Base-by-base conservation (phyloP, 305 asterid species). In the Rubia balearica region DNA sequence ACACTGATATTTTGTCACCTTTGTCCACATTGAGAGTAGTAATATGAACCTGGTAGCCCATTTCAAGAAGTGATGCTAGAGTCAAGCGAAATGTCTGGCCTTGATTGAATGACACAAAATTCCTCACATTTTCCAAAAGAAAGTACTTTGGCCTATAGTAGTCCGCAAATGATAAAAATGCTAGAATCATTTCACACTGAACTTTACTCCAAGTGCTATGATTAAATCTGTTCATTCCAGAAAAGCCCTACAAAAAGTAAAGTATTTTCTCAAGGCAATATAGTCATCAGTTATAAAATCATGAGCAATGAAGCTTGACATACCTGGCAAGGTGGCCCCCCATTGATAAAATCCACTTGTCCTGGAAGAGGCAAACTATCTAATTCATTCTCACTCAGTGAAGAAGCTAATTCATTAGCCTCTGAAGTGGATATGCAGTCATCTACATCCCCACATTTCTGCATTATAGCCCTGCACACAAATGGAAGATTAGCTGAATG, bases 301-400 rank as follows among this genome's bases (percentile, higher is more conserved):
- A 41, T 59, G 57, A 9, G 46, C 70, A 10, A 56, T 19, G 40
- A 19, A 57, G 71, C 71, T 71, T 16, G 48, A 81, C 75, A 66
- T 55, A 81, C 86, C 86, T 84, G 88, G 72, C 84, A 84, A 62
- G 88, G 88, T 69, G 88, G 88, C 46, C 86, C 86, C 14, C 86
- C 88, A 74, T 84, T 82, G 53, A 84, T 84, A 74, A 84, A 84
- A 69, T 84, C 86, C 71, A 84, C 88, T 76, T 84, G 74, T 68
- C 88, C 86, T 43, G 86, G 86, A 45, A 81, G 74, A 4, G 88
- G 86, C 74, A 84, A 73, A 80, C 76, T 82, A 17, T 71, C 66
- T 21, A 84, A 38, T 24, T 77, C 88, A 8, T 74, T 74, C 74
- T 77, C 76, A 46, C 75, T 64, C 77, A 84, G 64, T 33, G 66